phyloP scores from a whole-genome alignment of 352 stramenopile genomes.

The Globisporangium acanthophoron region DNA sequence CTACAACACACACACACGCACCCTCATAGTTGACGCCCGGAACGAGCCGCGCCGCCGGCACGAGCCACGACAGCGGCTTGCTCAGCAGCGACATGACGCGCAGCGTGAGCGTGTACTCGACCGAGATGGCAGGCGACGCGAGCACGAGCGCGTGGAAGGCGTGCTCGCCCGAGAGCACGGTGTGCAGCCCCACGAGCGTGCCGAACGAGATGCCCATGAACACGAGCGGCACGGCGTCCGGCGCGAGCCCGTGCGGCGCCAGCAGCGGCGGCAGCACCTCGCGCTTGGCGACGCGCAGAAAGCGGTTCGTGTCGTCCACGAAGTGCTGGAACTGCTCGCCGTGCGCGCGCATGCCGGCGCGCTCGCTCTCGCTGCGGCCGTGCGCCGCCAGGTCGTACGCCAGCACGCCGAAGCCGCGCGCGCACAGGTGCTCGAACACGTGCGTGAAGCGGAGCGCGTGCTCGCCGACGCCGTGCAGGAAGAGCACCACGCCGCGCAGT shows the following conservation, averaged over 20 bases:
- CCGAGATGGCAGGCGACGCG: constrained; percentile 49
- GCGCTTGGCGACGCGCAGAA: constrained; percentile 37
- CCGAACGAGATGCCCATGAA: constrained; percentile 72
- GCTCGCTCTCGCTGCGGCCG: constrained; percentile 46
- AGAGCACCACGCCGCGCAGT: constrained; percentile 47
- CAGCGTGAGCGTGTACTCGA: constrained; percentile 50
- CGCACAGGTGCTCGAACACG: constrained; percentile 45
- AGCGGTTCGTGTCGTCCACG: constrained; percentile 66
- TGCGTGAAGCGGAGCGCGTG: constrained; percentile 55
- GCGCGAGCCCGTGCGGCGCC: constrained; percentile 8
- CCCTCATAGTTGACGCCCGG: constrained; percentile 48
- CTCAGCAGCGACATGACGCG: constrained; percentile 30
- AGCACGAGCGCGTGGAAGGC: constrained; percentile 43
- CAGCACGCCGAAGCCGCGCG: constrained; percentile 42
- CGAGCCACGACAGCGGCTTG: constrained; percentile 33
- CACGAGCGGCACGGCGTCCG: constrained; percentile 20
- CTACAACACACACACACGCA: constrained; percentile 5
- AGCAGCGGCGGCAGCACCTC: constrained; percentile 32
- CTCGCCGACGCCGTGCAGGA: constrained; percentile 61
- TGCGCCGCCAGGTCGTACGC: constrained; percentile 62
- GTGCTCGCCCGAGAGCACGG: constrained; percentile 39
- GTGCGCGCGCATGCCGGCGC: constrained; percentile 27
- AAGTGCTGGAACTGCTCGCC: constrained; percentile 53
- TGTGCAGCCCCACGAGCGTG: constrained; percentile 53
- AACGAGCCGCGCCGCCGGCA: constrained; percentile 41